Base-by-base conservation (phyloP, 108 stramenopile genomes). In the Skeletonema tropicum region DNA sequence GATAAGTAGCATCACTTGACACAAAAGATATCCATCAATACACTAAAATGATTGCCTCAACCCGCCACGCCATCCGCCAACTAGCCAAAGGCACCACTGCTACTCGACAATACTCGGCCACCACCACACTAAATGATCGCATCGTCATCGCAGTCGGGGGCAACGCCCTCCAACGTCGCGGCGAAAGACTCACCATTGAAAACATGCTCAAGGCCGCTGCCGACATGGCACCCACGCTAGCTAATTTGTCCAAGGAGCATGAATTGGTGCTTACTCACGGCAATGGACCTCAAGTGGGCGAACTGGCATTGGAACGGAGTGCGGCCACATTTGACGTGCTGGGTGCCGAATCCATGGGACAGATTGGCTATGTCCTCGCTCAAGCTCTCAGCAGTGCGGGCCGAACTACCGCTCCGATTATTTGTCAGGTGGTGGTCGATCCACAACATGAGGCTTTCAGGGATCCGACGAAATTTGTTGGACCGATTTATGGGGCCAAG, bases 121-220 rank as follows among this genome's bases (percentile, higher is more conserved):
- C 77, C 32, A 12, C 62, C 32, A 57, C 74, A 9, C 57, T 70
- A 0, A 17, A n/a, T 14, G 73, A 77, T 39, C 87, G 90, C 30
- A 52, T 93, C 3, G 90, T 93, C 31, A 77, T 93, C 19, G 92
- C 92, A 59, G 92, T 93, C 2, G 92, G 92, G 15, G 92, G 92
- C 8, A 93, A 93, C 81, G 92, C 92, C 64, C 81, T 93, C 59
- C 92, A 93, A 78, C 89, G 92, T 17, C 87, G 92, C 17, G 92
- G 92, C 0, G 92, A 93, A 35, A 87, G 92, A 30, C 75, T 93
- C 60, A 93, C 92, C 29, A 93, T 93, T 49, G 92, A 91, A 67
- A 93, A 93, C 52, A 87, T 87, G 89, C 83, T 92, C 84, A 93
- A 93, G 82, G 92, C 92, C 35, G 89, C 90, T 2, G 89, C 90